Percentiles rank a stretch among this genome's conserved stretches.
Conservation (phyloP, 177 flowering plant species). For the Tripterygium wilfordii region DNA sequence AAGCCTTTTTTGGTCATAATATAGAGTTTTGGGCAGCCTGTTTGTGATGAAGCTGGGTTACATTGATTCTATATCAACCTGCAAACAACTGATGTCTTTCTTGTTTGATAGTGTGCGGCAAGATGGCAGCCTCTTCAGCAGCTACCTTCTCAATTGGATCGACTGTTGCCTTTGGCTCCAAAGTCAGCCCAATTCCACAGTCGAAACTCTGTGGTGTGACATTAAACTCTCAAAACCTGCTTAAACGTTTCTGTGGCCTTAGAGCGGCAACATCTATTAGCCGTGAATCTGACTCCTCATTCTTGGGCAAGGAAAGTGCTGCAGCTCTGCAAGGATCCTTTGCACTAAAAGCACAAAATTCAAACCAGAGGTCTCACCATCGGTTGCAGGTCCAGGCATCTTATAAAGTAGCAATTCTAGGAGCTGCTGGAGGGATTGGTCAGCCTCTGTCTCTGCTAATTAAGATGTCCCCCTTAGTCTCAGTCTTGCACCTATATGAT, state of each 20-base stretch:
- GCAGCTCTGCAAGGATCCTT: constrained; percentile 31
- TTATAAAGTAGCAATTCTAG: constrained; percentile 73
- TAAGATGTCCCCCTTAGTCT: constrained; percentile 77
- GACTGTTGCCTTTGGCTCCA: constrained; percentile 25
- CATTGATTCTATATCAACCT: too few relatives aligned
- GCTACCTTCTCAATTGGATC: constrained; percentile 50
- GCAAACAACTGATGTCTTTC: too few relatives aligned
- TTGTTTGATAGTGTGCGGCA: too few relatives aligned
- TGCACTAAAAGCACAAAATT: constrained; percentile 29
- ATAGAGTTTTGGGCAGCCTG: too few relatives aligned
- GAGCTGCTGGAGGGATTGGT: constrained; percentile 82
- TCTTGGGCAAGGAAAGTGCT: constrained; percentile 38
- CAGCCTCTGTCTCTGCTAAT: constrained; percentile 63
- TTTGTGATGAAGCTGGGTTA: too few relatives aligned
- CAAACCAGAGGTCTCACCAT: constrained; percentile 18
- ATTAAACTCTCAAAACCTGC: constrained; percentile 21
- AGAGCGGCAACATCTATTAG: constrained; percentile 39
- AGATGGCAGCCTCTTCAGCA: constrained; percentile 64
- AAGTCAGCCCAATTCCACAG: constrained; percentile 21
- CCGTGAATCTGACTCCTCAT: constrained; percentile 41
- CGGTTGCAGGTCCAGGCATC: constrained; percentile 48
- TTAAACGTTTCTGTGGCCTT: constrained; percentile 46
- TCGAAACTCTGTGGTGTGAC: constrained; percentile 17
- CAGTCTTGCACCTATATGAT: constrained; percentile 66
- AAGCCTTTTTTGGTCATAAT: too few relatives aligned